These are phyloP conservation scores for Naganishia sp. DNA, from an alignment of 1,284 basidiomycete genomes.

Conservation along the genomic window DNA sequence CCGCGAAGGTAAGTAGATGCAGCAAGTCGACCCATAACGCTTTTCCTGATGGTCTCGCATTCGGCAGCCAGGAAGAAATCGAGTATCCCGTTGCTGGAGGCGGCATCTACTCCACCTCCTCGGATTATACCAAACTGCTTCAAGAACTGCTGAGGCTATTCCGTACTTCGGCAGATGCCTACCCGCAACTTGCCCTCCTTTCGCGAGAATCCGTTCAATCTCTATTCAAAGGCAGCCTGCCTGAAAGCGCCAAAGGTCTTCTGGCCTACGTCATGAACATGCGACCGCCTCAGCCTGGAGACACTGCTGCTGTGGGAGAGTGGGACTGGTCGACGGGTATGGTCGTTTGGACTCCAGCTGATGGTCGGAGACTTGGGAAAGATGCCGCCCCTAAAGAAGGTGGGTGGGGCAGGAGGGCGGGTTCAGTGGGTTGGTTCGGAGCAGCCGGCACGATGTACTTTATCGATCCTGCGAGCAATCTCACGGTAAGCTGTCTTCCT, in stretches of 20 bases:
- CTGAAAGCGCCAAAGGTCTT: conserved; percentile 26
- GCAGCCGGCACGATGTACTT: conserved; percentile 43
- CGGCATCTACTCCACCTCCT: conserved; percentile 41
- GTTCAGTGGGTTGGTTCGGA: conserved; percentile 43
- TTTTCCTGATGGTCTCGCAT: background rate
- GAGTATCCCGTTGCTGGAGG: conserved; percentile 47
- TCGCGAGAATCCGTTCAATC: conserved; percentile 37
- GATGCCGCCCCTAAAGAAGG: conserved; percentile 11
- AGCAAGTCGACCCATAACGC: background rate
- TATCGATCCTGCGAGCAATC: conserved; percentile 39
- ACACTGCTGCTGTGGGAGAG: conserved; percentile 35
- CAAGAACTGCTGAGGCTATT: conserved; percentile 40
- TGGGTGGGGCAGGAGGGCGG: conserved; percentile 37
- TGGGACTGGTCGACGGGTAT: conserved; percentile 44
- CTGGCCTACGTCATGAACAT: conserved; percentile 34
- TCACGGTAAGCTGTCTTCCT: conserved; percentile 39
- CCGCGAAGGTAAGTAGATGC: conserved; percentile 36
- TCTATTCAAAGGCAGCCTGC: conserved; percentile 38
- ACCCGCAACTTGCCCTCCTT: conserved; percentile 32
- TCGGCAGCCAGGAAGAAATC: conserved; percentile 37
- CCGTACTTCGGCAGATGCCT: conserved; percentile 28
- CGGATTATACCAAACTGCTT: conserved; percentile 41
- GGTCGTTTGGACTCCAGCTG: conserved; percentile 36
- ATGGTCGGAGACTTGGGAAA: conserved; percentile 28
- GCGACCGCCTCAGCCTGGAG: conserved; percentile 7